These are phyloP conservation scores for Dentipellis sp. DNA, from an alignment of 768 basidiomycete genomes.

Conservation along the genomic window DNA sequence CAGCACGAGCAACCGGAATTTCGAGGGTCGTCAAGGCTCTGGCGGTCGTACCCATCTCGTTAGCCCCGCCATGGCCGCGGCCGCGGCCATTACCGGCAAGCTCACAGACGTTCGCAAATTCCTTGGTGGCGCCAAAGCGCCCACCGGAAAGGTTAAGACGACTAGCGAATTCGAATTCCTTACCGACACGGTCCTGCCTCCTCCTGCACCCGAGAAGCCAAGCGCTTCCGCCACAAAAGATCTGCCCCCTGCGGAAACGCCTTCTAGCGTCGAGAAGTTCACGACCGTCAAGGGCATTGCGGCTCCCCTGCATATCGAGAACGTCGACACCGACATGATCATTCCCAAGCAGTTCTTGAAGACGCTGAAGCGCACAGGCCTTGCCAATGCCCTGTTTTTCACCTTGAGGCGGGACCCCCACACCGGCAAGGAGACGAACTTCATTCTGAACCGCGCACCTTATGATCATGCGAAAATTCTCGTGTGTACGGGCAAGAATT, in stretches of 20 bases:
- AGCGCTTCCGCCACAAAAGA: constrained; percentile 13
- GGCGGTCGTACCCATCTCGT: constrained; percentile 57
- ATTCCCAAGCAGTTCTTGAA: constrained; percentile 63
- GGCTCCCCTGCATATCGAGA: constrained; percentile 43
- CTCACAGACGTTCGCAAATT: constrained; percentile 51
- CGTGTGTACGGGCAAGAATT: constrained; percentile 51
- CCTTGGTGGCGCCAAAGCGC: constrained; percentile 24
- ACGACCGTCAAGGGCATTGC: constrained; percentile 41
- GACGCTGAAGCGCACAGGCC: constrained; percentile 55
- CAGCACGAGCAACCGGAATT: constrained; percentile 58
- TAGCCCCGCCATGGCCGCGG: constrained; percentile 62
- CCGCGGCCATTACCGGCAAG: constrained; percentile 50
- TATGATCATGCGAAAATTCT: constrained; percentile 44
- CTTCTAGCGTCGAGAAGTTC: constrained; percentile 31
- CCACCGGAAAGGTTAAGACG: constrained; percentile 51
- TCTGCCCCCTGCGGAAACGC: constrained; percentile 20
- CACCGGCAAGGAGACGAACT: constrained; percentile 46
- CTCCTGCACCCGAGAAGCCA: constrained; percentile 25
- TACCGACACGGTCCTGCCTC: constrained; percentile 43
- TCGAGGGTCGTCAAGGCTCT: constrained; percentile 54
- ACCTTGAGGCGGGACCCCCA: constrained; percentile 39
- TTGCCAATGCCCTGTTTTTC: constrained; percentile 50
- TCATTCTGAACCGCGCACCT: constrained; percentile 51
- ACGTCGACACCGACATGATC: constrained; percentile 60
- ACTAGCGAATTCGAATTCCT: constrained; percentile 69